These are phyloP conservation scores for Sicyos edulis DNA, from an alignment of 306 rosid genomes.

Conservation along the genomic window DNA sequence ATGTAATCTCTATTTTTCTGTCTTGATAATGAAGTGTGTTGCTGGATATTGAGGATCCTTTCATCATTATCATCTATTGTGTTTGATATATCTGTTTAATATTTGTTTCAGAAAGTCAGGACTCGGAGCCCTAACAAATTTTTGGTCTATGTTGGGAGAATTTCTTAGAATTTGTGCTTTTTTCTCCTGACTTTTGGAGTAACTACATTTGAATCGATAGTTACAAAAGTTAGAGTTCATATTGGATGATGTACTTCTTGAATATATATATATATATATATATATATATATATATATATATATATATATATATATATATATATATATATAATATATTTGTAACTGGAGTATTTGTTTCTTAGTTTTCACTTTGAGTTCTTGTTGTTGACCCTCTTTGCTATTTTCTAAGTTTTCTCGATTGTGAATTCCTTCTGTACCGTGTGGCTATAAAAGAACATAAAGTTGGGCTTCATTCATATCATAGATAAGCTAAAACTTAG, in stretches of 20 bases:
- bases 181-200: constrained; percentile 6
- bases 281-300: no score
- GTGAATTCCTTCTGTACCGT: neutral
- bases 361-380: neutral
- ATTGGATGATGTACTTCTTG: neutral
- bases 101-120: no score
- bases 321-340: no score
- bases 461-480: neutral
- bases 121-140: no score
- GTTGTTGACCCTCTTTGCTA: neutral
- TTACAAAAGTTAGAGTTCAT: neutral
- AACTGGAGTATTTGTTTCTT: neutral
- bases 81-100: no score
- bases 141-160: neutral
- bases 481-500: neutral
- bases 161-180: constrained; percentile 4
- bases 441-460: neutral
- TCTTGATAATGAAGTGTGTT: no score
- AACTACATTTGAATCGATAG: neutral
- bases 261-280: no score
- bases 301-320: no score
- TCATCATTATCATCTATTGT: no score
- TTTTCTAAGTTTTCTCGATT: neutral
- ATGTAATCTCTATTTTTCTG: no score
- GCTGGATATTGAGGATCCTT: no score